Base-by-base conservation (phyloP, 495 filamentous ascomycete genomes). In the Talaromyces nanjingensis region DNA sequence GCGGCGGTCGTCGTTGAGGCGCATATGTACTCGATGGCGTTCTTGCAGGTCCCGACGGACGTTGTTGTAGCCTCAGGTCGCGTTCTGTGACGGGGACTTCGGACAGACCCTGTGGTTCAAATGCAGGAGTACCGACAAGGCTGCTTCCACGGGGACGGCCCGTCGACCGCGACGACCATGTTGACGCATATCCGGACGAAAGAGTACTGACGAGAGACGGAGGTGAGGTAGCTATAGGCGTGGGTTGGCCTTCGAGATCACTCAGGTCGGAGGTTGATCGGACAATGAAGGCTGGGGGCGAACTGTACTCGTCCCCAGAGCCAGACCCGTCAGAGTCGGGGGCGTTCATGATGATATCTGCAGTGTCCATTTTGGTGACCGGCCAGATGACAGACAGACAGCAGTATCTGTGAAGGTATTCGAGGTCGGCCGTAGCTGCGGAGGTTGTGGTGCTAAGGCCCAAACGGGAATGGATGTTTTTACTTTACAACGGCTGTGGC, bases 21-120 rank as follows among this genome's bases (percentile, higher is more conserved):
- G 86, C 86, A 70, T 91, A 91, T 47, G 89, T 90, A 67, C 81
- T 88, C 22, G 87, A 90, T 2, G 88, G 88, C 27, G 86, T 88
- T 65, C 87, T 76, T 62, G 82, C 80, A 29, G 87, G 87, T 9
- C 73, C 84, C 25, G 78, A 80, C 14, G 87, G 87, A 66, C 87
- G 81, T 67, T 76, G 64, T 14, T 76, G 64, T 14, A 27, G 60
- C 56, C 76, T 74, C 56, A 67, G 56, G 14, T 80, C 76, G 39
- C 59, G 66, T 53, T 66, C 64, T 1, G 69, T 25, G 56, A 74
- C 68, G 16, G 73, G 66, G 55, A 64, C 66, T 16, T 79, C 76
- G 3, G 74, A 11, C 2, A 68, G 68, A 1, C 65, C 42, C 11
- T 64, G 29, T 34, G 72, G 74, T 3, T 79, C 78, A 56, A 78